A percentile compares a stretch with the other conserved stretches of the same genome.
phyloP scores from a whole-genome alignment of 768 basidiomycete genomes.

The Tylopilus intermedius region DNA sequence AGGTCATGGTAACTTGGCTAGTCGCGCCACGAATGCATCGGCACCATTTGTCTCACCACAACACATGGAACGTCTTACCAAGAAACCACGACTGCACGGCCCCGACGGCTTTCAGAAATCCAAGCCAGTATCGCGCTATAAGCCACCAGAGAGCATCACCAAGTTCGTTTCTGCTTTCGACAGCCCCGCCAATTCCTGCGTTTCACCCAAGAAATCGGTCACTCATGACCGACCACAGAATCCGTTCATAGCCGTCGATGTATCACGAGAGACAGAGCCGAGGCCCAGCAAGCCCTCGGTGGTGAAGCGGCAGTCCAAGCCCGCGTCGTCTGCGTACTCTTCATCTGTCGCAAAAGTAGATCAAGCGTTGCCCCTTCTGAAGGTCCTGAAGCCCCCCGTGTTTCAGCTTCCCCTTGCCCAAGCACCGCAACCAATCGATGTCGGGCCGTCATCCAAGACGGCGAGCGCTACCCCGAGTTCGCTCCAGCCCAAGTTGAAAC shows the following conservation, averaged over 20 bases:
- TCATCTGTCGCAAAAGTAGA: constrained; percentile 1
- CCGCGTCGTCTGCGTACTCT: constrained; percentile 4
- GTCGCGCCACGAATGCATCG: too few species aligned
- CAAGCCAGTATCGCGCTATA: constrained; percentile 20
- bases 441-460: not conserved
- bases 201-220: not conserved
- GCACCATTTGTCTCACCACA: not conserved
- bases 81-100: constrained; percentile 18
- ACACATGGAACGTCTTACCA: constrained; percentile 10
- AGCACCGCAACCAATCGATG: not conserved
- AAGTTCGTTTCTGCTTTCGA: constrained; percentile 29
- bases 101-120: constrained; percentile 29
- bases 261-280: constrained; percentile 3
- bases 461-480: not conserved
- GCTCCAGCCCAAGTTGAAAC: constrained; percentile 8
- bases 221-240: constrained; percentile 18
- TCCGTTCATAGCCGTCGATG: constrained; percentile 15
- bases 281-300: constrained; percentile 11
- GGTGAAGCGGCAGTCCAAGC: constrained; percentile 6
- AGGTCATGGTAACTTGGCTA: too few species aligned
- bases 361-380: constrained; percentile 6
- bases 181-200: not conserved
- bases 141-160: constrained; percentile 21
- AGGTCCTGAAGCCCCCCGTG: constrained; percentile 16
- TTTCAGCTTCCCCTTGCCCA: not conserved